These are phyloP conservation scores for Suhomyces tanzawaensis DNA, from an alignment of 805 yeast genomes.

Conservation along the genomic window DNA sequence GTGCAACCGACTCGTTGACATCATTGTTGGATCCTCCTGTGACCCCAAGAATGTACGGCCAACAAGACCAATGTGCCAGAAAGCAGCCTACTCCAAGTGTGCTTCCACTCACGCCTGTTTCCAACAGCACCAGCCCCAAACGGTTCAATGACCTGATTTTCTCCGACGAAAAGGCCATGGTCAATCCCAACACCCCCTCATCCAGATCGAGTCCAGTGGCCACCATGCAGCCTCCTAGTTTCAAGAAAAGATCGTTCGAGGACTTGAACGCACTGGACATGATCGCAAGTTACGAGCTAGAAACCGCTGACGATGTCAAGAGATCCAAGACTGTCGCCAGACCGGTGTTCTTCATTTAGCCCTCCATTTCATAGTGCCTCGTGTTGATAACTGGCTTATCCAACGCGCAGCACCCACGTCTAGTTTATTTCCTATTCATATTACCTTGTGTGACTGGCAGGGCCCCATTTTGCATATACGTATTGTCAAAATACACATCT, in stretches of 20 bases:
- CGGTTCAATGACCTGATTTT: conserved; percentile 9
- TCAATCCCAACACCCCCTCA: conserved; percentile 9
- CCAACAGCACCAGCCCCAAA: conserved; percentile 29
- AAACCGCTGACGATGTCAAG: conserved; percentile 19
- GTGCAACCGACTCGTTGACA: conserved; percentile 27
- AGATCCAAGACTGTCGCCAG: conserved; percentile 20
- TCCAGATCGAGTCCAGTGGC: conserved; percentile 10
- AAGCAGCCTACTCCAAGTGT: conserved; percentile 5
- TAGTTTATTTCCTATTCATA: not conserved
- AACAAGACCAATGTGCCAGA: not conserved
- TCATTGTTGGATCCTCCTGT: conserved; percentile 22
- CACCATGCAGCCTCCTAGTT: conserved; percentile 12
- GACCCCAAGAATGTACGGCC: conserved; percentile 28
- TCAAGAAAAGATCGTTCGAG: conserved; percentile 16
- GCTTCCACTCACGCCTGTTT: conserved; percentile 17
- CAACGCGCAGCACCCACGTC: too few relatives aligned
- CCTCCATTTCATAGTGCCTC: too few relatives aligned
- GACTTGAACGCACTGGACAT: conserved; percentile 7
- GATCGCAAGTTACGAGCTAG: conserved; percentile 1
- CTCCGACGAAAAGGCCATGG: not conserved
- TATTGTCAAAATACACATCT: too few relatives aligned
- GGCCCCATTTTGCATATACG: not conserved
- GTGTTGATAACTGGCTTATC: too few relatives aligned
- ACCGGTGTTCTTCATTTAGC: conserved; percentile 21
- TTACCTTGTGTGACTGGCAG: too few relatives aligned